Evolutionary conservation across 1,284 basidiomycete species (phyloP), one percentile per base, ranked within the genome.

Genomic region (Cryptococcus wingfieldii): DNA sequence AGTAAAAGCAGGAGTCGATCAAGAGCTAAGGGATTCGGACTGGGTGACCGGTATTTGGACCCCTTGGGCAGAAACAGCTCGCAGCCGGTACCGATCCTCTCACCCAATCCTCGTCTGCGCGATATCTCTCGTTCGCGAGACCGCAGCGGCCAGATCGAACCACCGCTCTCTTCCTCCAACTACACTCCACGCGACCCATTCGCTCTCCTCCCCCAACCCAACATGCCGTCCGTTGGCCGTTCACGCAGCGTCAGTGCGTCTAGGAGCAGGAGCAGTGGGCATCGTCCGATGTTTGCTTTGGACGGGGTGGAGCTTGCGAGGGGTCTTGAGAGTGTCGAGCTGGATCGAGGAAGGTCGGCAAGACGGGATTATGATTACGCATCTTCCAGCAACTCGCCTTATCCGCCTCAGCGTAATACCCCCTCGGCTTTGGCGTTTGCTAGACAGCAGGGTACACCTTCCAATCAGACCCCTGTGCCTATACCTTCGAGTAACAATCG

Each of bases 1-100:
- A 65, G 61, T 43, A 68, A 65, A 34, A 64, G 57, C 13, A 54
- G 70, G 28, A 68, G 62, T 38, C 45, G 70, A 27, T 63, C 61
- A 4, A 56, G 66, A 25, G 62, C 58, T 2, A 44, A 57, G 14
- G 53, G 53, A 16, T 13, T 42, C 10, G 48, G 45, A 10, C 39
- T 48, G 18, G 44, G 19, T 27, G 53, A 50, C 6, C 51, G 53
- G 9, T 37, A 50, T 9, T n/a, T 53, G 25, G 56, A 55, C 18
- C 18, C 47, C 4, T 27, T 28, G 1, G 25, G 51, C 31, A 47
- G 59, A 41, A 50, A 59, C 37, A 47, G 23, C 38, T 34, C 53
- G 10, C 50, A 50, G 37, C 56, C 59, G 46, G 50, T 61, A 7
- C 47, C 53, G 5, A 61, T 61, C 31, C 41, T 42, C 31, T 61